Evolutionary conservation across 306 rosid species (phyloP).

Genomic region (Nissolia schottii): DNA sequence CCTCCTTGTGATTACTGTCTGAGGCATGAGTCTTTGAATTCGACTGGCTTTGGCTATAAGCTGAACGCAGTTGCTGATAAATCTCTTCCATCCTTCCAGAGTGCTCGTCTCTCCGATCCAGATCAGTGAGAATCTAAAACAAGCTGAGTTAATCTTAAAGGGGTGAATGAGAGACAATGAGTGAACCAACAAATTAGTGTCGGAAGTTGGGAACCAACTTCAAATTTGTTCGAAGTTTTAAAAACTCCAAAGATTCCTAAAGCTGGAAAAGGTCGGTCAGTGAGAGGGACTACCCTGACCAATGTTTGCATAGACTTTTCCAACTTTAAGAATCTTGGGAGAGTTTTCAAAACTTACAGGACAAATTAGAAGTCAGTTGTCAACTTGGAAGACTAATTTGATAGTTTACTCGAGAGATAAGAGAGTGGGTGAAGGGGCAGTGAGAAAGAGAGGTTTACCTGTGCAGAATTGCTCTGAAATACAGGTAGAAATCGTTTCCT

Average conservation of each 20-base stretch:
- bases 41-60: constrained; percentile 64
- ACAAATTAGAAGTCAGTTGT: too few species aligned
- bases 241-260: too few species aligned
- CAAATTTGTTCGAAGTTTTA: too few species aligned
- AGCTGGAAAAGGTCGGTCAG: too few species aligned
- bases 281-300: too few species aligned
- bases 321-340: too few species aligned
- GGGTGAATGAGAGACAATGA: not conserved
- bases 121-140: constrained; percentile 58
- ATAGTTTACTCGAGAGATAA: too few species aligned
- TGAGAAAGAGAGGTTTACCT: constrained; percentile 50
- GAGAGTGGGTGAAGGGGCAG: not conserved
- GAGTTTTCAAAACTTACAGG: too few species aligned
- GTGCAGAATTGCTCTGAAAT: constrained; percentile 52
- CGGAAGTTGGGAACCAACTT: too few species aligned
- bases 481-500: constrained; percentile 78
- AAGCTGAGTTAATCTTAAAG: constrained; percentile 7
- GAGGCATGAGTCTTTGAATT: constrained; percentile 8
- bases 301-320: too few species aligned
- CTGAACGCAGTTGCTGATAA: constrained; percentile 45
- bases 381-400: too few species aligned
- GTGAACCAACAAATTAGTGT: too few species aligned
- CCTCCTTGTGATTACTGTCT: constrained; percentile 17
- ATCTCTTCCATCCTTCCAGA: constrained; percentile 55
- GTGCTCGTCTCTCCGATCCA: constrained; percentile 77